Base-by-base conservation (phyloP, 257 asterid species). In the Ilex asprella region DNA sequence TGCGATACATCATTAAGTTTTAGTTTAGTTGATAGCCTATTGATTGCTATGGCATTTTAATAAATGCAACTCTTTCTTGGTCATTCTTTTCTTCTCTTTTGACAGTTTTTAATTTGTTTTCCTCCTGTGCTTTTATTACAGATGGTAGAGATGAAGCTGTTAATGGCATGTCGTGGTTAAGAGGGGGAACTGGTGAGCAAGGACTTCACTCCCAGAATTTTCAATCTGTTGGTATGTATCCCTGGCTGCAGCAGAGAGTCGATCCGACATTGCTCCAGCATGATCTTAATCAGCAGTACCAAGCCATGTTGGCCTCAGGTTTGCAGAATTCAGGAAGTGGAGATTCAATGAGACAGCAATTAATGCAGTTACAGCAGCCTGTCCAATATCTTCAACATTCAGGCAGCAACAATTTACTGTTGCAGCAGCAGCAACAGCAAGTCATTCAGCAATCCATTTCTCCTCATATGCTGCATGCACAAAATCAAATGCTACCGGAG, bases 181-280 rank as follows among this genome's bases (percentile, higher is more conserved):
- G 90, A 73, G 88, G 95, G 31, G 96, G 83, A 60, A 73, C 76
- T 27, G 86, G 92, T 35, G 97, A 86, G 64, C 87, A 73, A 75
- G 95, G 94, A 58, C 81, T 80, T 71, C 84, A 79, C 64, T 68
- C 95, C 21, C 53, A 81, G 75, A 88, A 86, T 60, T 82, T 82
- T 61, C 92, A 79, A 59, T 73, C 98, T 52, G 74, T 66, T 11
- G 91, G 97, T 49, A 81, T 84, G 95, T 65, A 77, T 53, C 97
- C 96, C 5, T 84, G 85, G 90, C 83, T 85, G 91, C 95, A 86
- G 72, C 97, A 92, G 84, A 79, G 95, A 62, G 67, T 80, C 4
- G 97, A 89, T 68, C 89, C 95, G 0, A 55, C 75, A n/a, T 63
- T 75, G 79, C 56, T 77, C 52, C 86, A 83, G 46, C 84, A 73